phyloP scores from a whole-genome alignment of 371 early-diverging fungal species.

The Syncephalis plumigaleata region DNA sequence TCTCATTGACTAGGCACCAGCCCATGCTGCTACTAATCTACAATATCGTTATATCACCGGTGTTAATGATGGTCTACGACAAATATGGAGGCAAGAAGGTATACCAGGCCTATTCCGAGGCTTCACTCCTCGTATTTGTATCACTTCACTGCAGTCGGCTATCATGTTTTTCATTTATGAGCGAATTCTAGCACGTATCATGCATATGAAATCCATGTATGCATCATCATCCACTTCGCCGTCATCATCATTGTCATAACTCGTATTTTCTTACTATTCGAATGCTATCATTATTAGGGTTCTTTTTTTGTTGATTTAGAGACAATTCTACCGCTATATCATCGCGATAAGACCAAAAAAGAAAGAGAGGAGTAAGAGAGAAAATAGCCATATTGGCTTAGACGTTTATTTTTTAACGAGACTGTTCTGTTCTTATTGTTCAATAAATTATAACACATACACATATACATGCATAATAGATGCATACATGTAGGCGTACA shows the following conservation, averaged over 20 bases:
- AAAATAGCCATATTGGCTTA: too few species aligned
- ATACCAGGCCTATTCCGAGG: conserved; percentile 41
- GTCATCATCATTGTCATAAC: neutral
- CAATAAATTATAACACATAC: too few species aligned
- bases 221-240: neutral
- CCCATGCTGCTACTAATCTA: neutral
- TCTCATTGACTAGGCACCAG: neutral
- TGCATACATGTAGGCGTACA: too few species aligned
- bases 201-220: neutral
- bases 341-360: too few species aligned
- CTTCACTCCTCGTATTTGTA: conserved; percentile 41
- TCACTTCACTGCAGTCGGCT: conserved; percentile 45
- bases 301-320: too few species aligned
- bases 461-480: too few species aligned
- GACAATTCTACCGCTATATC: too few species aligned
- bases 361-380: too few species aligned
- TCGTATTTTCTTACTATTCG: too few species aligned
- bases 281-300: too few species aligned
- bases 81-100: conserved; percentile 41
- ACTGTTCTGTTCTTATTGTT: too few species aligned
- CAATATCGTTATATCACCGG: conserved; percentile 35
- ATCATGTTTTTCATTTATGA: conserved; percentile 54
- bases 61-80: conserved; percentile 37
- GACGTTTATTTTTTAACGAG: too few species aligned
- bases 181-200: conserved; percentile 21